Base-by-base conservation (phyloP, 352 stramenopile species). In the Phytopythium montanum region DNA sequence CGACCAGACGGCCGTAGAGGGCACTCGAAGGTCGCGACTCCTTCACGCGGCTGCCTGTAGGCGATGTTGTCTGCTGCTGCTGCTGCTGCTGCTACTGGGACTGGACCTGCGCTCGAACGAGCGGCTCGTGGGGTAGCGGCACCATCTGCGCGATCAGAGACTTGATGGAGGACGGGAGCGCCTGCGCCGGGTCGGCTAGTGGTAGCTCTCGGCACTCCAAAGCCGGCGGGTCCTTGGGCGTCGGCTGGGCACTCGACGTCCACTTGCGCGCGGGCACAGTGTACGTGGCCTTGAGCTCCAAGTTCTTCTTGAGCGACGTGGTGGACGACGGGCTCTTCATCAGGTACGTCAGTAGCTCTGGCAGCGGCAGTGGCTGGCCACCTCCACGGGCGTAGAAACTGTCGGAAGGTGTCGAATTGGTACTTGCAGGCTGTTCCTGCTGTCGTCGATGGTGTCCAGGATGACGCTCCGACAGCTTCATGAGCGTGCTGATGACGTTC, bases 401-500 rank as follows among this genome's bases (percentile, higher is more conserved):
- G 16, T 66, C 49, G 19, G 62, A 31, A 34, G 62, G 59, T 28
- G 26, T 45, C 21, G 62, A 50, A 13, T 64, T 56, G 8, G 14
- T 21, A 23, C 9, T 16, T 34, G 34, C 2, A 9, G 29, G 29
- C 29, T 34, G 4, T 36, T 54, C 39, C 16, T 31, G 34, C 26
- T 28, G 39, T 19, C 7, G 5, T 23, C 8, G 49, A 21, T 50
- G 48, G 14, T 46, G 60, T 10, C 61, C 66, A 42, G 68, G 60
- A 41, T 75, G 70, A 8, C 76, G 56, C 58, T 91, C 83, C 9
- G 83, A 90, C 18, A 93, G 66, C 25, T 82, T 76, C n/a, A 78
- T 83, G 8, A 93, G 66, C 12, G 77, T 89, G 50, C 68, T 73
- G 44, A 93, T 77, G 29, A 93, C 78, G 48, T 93, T 93, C 61